Evolutionary conservation across 192 early-diverging fungal species (phyloP), one percentile per base, ranked within the genome.

Genomic region (Radiomyces spectabilis): DNA sequence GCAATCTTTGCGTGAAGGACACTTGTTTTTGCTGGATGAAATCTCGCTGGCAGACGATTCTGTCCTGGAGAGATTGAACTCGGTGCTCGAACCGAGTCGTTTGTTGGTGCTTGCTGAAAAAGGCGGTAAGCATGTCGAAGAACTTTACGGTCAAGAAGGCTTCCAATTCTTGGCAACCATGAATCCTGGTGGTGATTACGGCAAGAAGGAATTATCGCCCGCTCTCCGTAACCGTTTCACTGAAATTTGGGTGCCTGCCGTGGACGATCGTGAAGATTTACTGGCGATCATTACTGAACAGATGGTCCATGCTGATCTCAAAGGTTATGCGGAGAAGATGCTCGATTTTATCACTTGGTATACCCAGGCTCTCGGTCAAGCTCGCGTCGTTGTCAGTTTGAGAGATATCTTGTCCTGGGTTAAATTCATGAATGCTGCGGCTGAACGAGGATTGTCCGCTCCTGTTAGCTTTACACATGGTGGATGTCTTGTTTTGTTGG

Each of bases 101-200:
- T 71, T 82, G 7, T 70, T 99, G 7, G 85, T 95, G 10, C 71
- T 99, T 16, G 92, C 93, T 16, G 96, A 99, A 67, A 92, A 95
- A 51, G 86, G 86, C 16, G 83, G 87, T 18, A 73, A 85, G 45
- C 60, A 70, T 24, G 74, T 93, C 31, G 84, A 88, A 54, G 80
- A 85, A 29, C 70, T 95, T 44, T 66, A 68, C 8, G 93, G 79
- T 0, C 64, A 55, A 5, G 65, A 72, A 4, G 81, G 79, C 8
- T 99, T 99, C 72, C 83, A 85, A 46, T 96, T 99, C 68, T 69
- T 96, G 13, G 94, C 96, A 1, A 99, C 96, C 2, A 99, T 99
- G 96, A 99, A 99, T 69, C 96, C 96, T 3, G 96, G 96, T 32
- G 96, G 96, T 40, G 96, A 99, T 67, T 97, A 94, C 65, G 96